These are phyloP conservation scores for Phytophthora boehmeriae DNA, from an alignment of 352 stramenopile genomes.

Conservation along the genomic window DNA sequence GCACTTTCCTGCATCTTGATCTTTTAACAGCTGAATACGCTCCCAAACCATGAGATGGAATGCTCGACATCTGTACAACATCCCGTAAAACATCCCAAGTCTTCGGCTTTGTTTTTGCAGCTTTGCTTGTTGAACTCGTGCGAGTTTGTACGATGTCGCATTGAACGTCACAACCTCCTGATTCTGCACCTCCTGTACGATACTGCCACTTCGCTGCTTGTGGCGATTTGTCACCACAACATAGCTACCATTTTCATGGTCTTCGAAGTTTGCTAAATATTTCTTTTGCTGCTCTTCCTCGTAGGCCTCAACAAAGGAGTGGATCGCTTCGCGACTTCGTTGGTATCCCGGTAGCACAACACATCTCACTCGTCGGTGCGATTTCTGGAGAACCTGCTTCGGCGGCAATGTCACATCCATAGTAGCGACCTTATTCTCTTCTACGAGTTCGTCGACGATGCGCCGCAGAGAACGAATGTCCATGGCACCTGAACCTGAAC, in stretches of 20 bases:
- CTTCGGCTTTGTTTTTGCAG: slow-evolving; percentile 74
- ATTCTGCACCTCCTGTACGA: slow-evolving; percentile 29
- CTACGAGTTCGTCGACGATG: slow-evolving; percentile 69
- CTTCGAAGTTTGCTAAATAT: slow-evolving; percentile 56
- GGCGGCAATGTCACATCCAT: slow-evolving; percentile 74
- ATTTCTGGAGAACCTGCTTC: slow-evolving; percentile 73
- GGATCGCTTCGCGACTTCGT: slow-evolving; percentile 51
- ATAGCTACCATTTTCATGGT: slow-evolving; percentile 63
- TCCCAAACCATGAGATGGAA: slow-evolving; percentile 77
- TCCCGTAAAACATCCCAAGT: slow-evolving; percentile 76
- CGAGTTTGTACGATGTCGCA: slow-evolving; percentile 65
- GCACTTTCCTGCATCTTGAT: slow-evolving; percentile 9
- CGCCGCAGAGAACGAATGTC: slow-evolving; percentile 73
- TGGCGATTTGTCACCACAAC: slow-evolving; percentile 64
- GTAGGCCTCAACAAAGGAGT: slow-evolving; percentile 65
- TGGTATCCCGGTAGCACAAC: slow-evolving; percentile 64
- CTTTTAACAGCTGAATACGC: slow-evolving; percentile 34
- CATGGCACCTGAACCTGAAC: slow-evolving; percentile 42
- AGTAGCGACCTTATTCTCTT: slow-evolving; percentile 47
- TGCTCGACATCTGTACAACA: slow-evolving; percentile 67
- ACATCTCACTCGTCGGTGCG: slow-evolving; percentile 67
- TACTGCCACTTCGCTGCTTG: slow-evolving; percentile 25
- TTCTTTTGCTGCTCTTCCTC: slow-evolving; percentile 71
- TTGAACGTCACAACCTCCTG: slow-evolving; percentile 75
- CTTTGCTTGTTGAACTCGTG: slow-evolving; percentile 58